Conservation (phyloP, 306 rosid species). For the Inga leiocalycina region DNA sequence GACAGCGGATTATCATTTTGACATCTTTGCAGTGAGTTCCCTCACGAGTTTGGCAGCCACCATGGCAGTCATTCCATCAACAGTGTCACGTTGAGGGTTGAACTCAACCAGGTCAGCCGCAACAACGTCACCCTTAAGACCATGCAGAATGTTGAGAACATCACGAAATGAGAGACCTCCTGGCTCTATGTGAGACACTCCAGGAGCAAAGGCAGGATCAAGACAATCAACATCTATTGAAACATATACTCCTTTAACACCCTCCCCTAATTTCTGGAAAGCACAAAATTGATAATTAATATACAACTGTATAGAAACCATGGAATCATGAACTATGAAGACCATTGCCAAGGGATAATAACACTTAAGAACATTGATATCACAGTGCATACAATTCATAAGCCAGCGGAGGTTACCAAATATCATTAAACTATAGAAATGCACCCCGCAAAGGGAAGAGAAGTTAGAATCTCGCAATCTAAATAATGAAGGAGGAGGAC, state of each 20-base stretch:
- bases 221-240: conserved; percentile 93
- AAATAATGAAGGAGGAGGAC: not conserved
- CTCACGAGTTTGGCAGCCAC: conserved; percentile 96
- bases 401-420: not conserved
- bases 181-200: conserved; percentile 96
- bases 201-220: conserved; percentile 98
- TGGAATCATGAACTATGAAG: conserved; percentile 20
- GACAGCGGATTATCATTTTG: conserved; percentile 46
- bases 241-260: conserved; percentile 87
- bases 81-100: conserved; percentile 95
- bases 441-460: not conserved
- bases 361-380: not conserved
- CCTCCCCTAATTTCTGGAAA: conserved; percentile 88
- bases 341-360: not conserved
- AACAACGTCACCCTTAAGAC: conserved; percentile 83
- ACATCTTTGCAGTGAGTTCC: conserved; percentile 84
- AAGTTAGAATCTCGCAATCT: not conserved
- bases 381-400: not conserved
- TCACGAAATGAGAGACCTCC: conserved; percentile 96
- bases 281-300: not conserved
- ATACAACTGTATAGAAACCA: not conserved
- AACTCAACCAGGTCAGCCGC: conserved; percentile 90
- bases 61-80: conserved; percentile 98
- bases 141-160: conserved; percentile 85
- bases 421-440: not conserved